Percentiles rank a stretch among this genome's conserved stretches.
These are phyloP conservation scores for Polyplosphaeria fusca DNA, from an alignment of 495 filamentous ascomycete species.

Conservation along the genomic window DNA sequence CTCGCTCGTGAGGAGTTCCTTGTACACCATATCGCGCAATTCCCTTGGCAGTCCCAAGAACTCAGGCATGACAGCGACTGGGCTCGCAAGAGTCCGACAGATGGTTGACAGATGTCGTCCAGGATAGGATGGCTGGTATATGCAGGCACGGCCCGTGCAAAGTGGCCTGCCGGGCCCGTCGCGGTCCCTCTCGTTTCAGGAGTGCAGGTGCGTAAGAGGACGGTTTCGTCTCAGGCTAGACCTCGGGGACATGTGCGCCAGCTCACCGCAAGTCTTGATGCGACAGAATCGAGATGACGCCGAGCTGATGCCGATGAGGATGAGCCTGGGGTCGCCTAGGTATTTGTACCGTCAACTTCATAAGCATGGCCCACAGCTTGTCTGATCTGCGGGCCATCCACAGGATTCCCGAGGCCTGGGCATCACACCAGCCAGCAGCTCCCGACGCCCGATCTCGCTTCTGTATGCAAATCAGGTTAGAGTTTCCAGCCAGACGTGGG, in stretches of 20 bases:
- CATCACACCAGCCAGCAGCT: not conserved
- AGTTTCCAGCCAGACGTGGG: not conserved
- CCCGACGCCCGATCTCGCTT: not conserved
- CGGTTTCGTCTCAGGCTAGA: constrained; percentile 13
- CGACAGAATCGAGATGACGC: not conserved
- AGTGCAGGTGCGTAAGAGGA: constrained; percentile 9
- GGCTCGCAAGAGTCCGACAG: not conserved
- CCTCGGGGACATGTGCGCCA: not conserved
- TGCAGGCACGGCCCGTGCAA: not conserved
- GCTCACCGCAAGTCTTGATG: not conserved
- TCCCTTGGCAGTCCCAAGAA: constrained; percentile 28
- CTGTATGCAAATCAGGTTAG: not conserved
- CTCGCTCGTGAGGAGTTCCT: constrained; percentile 11
- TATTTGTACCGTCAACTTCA: not conserved
- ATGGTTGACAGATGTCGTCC: constrained; percentile 5
- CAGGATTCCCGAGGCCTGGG: not conserved
- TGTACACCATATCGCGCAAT: constrained; percentile 29
- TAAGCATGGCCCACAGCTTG: not conserved
- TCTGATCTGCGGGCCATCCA: not conserved
- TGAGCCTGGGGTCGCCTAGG: not conserved
- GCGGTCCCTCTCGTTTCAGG: constrained; percentile 10
- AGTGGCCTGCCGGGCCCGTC: not conserved
- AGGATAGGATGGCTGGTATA: not conserved
- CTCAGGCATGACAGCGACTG: constrained; percentile 10
- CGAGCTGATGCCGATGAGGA: not conserved